Evolutionary conservation across 257 asterid genomes (phyloP), one percentile per base, ranked within the genome.

Genomic region (Solanum sparsipilum): DNA sequence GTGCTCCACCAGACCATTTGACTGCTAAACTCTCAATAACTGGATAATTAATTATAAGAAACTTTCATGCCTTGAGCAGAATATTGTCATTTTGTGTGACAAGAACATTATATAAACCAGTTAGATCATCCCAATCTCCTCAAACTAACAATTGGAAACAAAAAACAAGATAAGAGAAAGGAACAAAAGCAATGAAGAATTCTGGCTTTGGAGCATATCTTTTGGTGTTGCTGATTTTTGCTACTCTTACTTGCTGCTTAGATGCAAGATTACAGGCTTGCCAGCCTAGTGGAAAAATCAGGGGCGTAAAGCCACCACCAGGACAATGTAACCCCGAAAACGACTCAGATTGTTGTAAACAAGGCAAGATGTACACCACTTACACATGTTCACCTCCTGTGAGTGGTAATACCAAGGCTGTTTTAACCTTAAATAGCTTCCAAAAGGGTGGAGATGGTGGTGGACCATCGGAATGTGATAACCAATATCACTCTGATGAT

Each of bases 371-470:
- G 9, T 90, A 88, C 88, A 84, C 91, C 76, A 90, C 93, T 5
- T 90, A 89, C 91, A 89, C 86, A 72, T 90, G 94, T 15, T 93
- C 92, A 2, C 92, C 93, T 0, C 76, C 91, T 0, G 86, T 90
- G 6, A 87, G 90, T 0, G 63, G 87, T 3, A 87, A 70, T 58
- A 89, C 92, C 4, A 89, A 89, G 9, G 94, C 92, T 13, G 78
- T 83, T 29, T 92, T 91, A 34, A 90, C 92, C 4, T 35, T 92
- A 4, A 90, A 92, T 88, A 91, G 94, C 86, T 92, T 92, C 36
- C 34, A 91, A 87, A 34, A 88, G 81, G 94, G 92, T 0, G 93
- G 93, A 46, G 93, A 92, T 29, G 93, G 93, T 7, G 92, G 92
- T 20, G 90, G 88, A 9, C 90, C 93, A 0, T 91, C 92, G 2